Base-by-base conservation (phyloP, 1,139 yeast genomes). In the Yamadazyma siamensis region DNA sequence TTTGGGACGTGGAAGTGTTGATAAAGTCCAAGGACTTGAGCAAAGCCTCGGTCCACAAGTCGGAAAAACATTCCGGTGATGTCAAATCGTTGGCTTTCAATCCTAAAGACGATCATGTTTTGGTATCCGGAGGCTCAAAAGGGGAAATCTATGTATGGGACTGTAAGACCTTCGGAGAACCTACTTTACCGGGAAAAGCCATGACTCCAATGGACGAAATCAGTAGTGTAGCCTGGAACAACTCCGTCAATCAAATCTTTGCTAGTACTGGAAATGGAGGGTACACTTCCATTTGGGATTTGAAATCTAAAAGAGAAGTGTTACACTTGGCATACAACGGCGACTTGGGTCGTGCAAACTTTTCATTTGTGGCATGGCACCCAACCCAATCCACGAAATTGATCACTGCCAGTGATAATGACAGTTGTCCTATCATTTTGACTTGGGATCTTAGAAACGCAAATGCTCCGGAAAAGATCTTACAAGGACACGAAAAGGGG, bases 401-500 rank as follows among this genome's bases (percentile, higher is more conserved):
- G 42, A 76, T 85, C 23, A 89, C 97, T 19, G 95, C 96, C 18
- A 80, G 94, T 26, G 88, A 82, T 35, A 77, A 77, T 39, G 97
- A 89, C 55, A 65, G 72, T 12, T 79, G 80, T 39, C 95, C 98
- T 8, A 72, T 85, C 23, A 80, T 94, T 33, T 63, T 87, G 43
- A 71, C 91, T 11, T 94, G 98, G 98, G 97, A 91, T 63, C 72
- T 94, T 52, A 77, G 96, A 58, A 91, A 91, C 55, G 77, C 96
- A 15, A 83, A 84, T 52, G 89, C 85, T 14, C 98, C 99, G 6
- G 89, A 86, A 52, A 63, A 65, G 40, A 66, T 84, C 17, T 60
- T 91, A 49, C 61, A 65, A 31, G 96, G 96, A 33, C 97, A 91
- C 55, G 75, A 78, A 32, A 83, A 84, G 58, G 98, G 98, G 20